Evolutionary conservation across 192 early-diverging fungal genomes (phyloP).

Genomic region (Kappamyces sp.): DNA sequence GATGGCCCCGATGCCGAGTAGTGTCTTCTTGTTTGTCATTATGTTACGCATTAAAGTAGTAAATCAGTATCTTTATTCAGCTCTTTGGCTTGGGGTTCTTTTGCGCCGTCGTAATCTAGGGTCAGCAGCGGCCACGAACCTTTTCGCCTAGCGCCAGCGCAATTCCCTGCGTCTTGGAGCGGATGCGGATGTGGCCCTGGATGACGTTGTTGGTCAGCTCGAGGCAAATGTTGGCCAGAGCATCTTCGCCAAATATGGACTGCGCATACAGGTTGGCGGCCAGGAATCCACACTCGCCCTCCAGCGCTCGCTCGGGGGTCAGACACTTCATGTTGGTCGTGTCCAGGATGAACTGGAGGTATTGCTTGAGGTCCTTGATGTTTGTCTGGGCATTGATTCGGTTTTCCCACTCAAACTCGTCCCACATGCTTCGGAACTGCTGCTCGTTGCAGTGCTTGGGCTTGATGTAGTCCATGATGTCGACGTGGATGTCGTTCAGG

Average conservation of each 20-base stretch:
- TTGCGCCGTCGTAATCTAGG: slow-evolving; percentile 32
- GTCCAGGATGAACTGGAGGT: slow-evolving; percentile 89
- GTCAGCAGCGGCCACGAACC: not conserved
- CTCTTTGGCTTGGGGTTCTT: not conserved
- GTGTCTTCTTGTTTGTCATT: too few species aligned
- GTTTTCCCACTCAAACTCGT: slow-evolving; percentile 99
- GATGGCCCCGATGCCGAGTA: too few species aligned
- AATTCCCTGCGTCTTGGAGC: slow-evolving; percentile 98
- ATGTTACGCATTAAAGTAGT: too few species aligned
- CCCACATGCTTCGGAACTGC: slow-evolving; percentile 96
- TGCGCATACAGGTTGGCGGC: slow-evolving; percentile 96
- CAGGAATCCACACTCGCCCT: slow-evolving; percentile 94
- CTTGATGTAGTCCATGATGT: slow-evolving; percentile 99
- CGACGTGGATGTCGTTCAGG: slow-evolving; percentile 96
- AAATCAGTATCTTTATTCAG: too few species aligned
- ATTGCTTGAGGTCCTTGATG: slow-evolving; percentile 79
- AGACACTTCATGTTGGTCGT: slow-evolving; percentile 98
- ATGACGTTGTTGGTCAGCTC: slow-evolving; percentile 70
- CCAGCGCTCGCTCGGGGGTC: slow-evolving; percentile 85
- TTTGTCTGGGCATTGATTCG: slow-evolving; percentile 97
- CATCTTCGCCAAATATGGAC: slow-evolving; percentile 97
- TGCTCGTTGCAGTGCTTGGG: slow-evolving; percentile 83
- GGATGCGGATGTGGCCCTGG: slow-evolving; percentile 92
- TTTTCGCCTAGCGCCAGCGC: slow-evolving; percentile 83
- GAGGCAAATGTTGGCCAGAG: slow-evolving; percentile 93